phyloP scores from a whole-genome alignment of 1,284 basidiomycete genomes.

The Moniliella sp. region DNA sequence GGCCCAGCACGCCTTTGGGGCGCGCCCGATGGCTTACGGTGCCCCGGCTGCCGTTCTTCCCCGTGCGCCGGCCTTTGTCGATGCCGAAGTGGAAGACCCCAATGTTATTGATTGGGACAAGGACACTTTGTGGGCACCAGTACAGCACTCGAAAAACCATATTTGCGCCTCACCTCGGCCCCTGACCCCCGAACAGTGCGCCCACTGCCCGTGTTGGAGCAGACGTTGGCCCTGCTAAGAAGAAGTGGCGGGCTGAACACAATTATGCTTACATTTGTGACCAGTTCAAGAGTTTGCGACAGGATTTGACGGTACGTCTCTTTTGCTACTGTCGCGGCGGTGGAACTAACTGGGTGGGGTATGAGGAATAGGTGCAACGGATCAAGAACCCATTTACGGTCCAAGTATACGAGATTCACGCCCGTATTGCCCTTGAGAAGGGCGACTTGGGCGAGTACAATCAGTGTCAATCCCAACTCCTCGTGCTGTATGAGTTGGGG shows the following conservation, averaged over 20 bases:
- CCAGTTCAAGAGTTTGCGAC: conserved; percentile 89
- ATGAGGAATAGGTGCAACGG: conserved; percentile 99
- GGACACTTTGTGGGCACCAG: conserved; percentile 81
- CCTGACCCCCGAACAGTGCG: conserved; percentile 84
- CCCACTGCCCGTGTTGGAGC: conserved; percentile 59
- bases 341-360: too few relatives aligned
- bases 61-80: background rate
- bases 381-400: conserved; percentile 98
- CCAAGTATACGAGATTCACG: conserved; percentile 91
- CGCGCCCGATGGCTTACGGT: background rate
- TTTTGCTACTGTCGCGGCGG: background rate
- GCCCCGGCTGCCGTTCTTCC: background rate
- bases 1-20: background rate
- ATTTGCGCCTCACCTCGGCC: conserved; percentile 79
- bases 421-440: conserved; percentile 85
- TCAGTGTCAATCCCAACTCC: conserved; percentile 78
- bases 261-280: conserved; percentile 86
- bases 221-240: conserved; percentile 72
- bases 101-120: conserved; percentile 88
- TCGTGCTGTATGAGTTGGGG: conserved; percentile 72
- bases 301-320: conserved; percentile 72
- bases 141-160: conserved; percentile 76
- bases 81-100: conserved; percentile 39
- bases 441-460: conserved; percentile 96
- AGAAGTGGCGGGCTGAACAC: conserved; percentile 60